A percentile compares a stretch with the other conserved stretches of the same genome.
Evolutionary conservation across 2,329 filamentous ascomycete genomes (phyloP).

Genomic region (Arthrobotrys pseudoclavata): DNA sequence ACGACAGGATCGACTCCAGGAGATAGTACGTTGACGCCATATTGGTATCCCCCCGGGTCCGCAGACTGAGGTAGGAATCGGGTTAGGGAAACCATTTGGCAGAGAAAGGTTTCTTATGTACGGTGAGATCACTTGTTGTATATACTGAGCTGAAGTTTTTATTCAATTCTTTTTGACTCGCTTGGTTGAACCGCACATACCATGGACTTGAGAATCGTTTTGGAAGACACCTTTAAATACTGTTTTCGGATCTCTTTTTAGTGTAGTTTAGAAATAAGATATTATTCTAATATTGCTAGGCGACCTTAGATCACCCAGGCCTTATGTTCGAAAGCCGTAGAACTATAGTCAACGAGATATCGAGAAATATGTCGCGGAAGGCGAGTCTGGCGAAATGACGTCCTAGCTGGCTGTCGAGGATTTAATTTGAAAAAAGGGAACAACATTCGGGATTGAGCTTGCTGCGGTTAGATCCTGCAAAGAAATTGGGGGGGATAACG

Average conservation of each 20-base stretch:
- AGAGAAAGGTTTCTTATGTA: slow-evolving; percentile 1
- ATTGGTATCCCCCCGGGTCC: slow-evolving; percentile 55
- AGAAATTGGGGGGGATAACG: slow-evolving; percentile 17
- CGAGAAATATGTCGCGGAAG: slow-evolving; percentile 7
- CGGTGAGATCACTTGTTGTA: slow-evolving; percentile 8
- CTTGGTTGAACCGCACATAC: slow-evolving; percentile 13
- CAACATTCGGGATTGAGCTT: not conserved
- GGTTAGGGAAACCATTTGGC: slow-evolving; percentile 42
- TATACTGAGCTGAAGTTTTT: slow-evolving; percentile 1
- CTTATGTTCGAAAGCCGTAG: slow-evolving; percentile 19
- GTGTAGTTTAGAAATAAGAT: not conserved
- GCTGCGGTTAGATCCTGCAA: slow-evolving; percentile 43
- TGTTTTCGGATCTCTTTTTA: not conserved
- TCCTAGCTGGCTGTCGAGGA: slow-evolving; percentile 2
- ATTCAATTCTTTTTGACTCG: not conserved
- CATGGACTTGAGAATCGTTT: slow-evolving; percentile 46
- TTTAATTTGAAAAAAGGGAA: not conserved
- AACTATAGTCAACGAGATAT: not conserved
- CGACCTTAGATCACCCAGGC: not conserved
- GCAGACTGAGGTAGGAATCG: slow-evolving; percentile 36
- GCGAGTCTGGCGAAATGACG: not conserved
- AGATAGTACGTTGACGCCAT: slow-evolving; percentile 57
- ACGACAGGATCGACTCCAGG: slow-evolving; percentile 59
- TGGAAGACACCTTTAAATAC: slow-evolving; percentile 51
- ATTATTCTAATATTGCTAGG: not conserved